phyloP scores from a whole-genome alignment of 495 filamentous ascomycete species.

The Cercophora scortea region DNA sequence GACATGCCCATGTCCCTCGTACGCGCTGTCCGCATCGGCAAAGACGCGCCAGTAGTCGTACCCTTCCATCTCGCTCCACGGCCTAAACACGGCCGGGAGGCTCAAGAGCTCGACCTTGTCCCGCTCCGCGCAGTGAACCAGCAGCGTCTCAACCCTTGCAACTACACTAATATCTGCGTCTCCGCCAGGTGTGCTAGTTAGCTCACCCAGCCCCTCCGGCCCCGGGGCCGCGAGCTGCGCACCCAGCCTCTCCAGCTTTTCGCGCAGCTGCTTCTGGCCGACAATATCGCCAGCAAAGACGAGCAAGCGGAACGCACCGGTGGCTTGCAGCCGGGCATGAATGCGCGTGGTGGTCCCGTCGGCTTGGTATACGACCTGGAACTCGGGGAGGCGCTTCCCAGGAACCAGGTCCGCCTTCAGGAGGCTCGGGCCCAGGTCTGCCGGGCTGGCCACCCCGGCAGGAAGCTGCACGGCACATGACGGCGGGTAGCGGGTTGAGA shows the following conservation, averaged over 20 bases:
- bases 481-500: conserved; percentile 9
- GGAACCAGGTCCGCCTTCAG: conserved; percentile 25
- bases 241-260: not conserved
- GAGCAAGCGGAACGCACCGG: conserved; percentile 8
- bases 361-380: conserved; percentile 11
- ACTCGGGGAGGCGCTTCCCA: conserved; percentile 10
- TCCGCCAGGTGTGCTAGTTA: not conserved
- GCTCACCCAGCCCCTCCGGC: not conserved
- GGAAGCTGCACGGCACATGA: conserved; percentile 7
- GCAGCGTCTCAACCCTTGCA: conserved; percentile 40
- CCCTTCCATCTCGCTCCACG: conserved; percentile 47
- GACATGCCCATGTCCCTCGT: conserved; percentile 52
- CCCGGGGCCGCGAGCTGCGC: not conserved
- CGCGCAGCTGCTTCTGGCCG: not conserved
- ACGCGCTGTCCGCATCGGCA: conserved; percentile 50
- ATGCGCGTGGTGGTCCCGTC: conserved; percentile 2
- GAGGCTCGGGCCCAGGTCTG: conserved; percentile 25
- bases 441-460: not conserved
- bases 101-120: conserved; percentile 43
- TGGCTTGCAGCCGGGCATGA: conserved; percentile 3
- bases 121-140: conserved; percentile 46
- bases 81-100: conserved; percentile 45
- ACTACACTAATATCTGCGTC: not conserved
- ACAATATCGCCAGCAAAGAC: conserved; percentile 12
- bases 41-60: conserved; percentile 59